These are phyloP conservation scores for Hirsutella minnesotensis DNA, from an alignment of 2,329 filamentous ascomycete genomes.

Conservation along the genomic window DNA sequence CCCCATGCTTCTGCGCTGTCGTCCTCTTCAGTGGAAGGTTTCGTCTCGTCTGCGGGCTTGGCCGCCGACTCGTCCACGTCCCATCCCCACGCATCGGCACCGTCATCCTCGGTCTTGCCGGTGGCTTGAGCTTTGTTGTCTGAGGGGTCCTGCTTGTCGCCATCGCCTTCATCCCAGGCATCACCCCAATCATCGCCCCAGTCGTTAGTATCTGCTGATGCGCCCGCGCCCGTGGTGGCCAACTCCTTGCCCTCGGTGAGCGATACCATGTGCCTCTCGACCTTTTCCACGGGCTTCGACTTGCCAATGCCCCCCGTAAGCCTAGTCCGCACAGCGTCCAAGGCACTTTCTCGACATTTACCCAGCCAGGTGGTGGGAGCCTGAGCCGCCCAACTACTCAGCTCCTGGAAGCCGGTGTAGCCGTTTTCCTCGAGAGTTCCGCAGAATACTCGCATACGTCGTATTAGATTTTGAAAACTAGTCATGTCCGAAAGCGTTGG, in stretches of 20 bases:
- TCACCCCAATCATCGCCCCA: constrained; percentile 71
- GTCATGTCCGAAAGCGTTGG: constrained; percentile 58
- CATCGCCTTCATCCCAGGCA: constrained; percentile 67
- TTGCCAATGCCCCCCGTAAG: constrained; percentile 55
- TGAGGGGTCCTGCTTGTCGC: constrained; percentile 25
- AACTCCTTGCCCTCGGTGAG: constrained; percentile 54
- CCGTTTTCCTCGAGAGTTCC: constrained; percentile 46
- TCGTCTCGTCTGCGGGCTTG: constrained; percentile 7
- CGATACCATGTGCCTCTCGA: constrained; percentile 73
- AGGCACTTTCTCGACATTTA: constrained; percentile 67
- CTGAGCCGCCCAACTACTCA: constrained; percentile 70
- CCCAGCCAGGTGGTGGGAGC: constrained; percentile 77
- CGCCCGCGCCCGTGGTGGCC: constrained; percentile 37
- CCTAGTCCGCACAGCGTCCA: constrained; percentile 61
- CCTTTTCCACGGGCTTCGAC: constrained; percentile 62
- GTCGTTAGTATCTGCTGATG: constrained; percentile 39
- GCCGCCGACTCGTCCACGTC: constrained; percentile 44
- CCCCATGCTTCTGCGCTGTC: constrained; percentile 64
- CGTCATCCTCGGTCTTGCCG: constrained; percentile 26
- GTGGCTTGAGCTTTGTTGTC: constrained; percentile 9
- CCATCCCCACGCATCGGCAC: constrained; percentile 73
- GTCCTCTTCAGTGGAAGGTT: constrained; percentile 21
- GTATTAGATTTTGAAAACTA: constrained; percentile 60
- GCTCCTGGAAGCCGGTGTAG: constrained; percentile 49
- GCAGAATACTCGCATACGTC: constrained; percentile 52